Percentiles rank a stretch among this genome's conserved stretches.
Evolutionary conservation across 2,329 filamentous ascomycete genomes (phyloP).

Genomic region (Aspergillus sp.): DNA sequence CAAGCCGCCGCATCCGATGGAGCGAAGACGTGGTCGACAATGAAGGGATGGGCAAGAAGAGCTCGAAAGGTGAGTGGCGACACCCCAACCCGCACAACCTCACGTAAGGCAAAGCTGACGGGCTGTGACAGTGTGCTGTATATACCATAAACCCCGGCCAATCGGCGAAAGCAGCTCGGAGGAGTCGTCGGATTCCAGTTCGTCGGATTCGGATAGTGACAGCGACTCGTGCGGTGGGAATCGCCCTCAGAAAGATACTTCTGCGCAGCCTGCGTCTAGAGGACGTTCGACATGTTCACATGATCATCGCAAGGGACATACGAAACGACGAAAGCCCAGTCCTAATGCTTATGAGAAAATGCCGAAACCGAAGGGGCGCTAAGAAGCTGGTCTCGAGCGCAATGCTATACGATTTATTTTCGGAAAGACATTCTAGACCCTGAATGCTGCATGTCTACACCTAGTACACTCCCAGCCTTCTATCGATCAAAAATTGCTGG

Average conservation of each 20-base stretch:
- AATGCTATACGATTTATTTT: no score
- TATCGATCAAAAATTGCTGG: no score
- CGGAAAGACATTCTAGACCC: no score
- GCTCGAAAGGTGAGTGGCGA: conserved; percentile 84
- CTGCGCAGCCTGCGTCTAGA: conserved; percentile 15
- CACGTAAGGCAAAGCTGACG: background rate
- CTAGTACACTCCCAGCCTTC: no score
- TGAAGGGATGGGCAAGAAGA: conserved; percentile 90
- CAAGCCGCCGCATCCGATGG: conserved; percentile 75
- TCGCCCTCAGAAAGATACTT: conserved; percentile 8
- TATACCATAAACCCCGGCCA: conserved; percentile 83
- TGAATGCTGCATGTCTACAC: no score
- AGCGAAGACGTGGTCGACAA: conserved; percentile 92
- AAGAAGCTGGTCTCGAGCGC: background rate
- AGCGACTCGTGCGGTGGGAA: background rate
- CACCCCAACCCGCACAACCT: background rate
- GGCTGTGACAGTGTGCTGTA: conserved; percentile 80
- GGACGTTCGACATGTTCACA: conserved; percentile 15
- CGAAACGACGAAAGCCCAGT: conserved; percentile 35
- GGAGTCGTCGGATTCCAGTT: conserved; percentile 52
- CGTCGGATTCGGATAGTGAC: conserved; percentile 49
- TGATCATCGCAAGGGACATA: conserved; percentile 19
- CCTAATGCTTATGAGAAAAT: conserved; percentile 49
- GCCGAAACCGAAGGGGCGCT: conserved; percentile 30
- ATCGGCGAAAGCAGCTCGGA: conserved; percentile 76